Evolutionary conservation across 2,329 filamentous ascomycete species (phyloP).

Genomic region (Tolypocladium endophyticum): DNA sequence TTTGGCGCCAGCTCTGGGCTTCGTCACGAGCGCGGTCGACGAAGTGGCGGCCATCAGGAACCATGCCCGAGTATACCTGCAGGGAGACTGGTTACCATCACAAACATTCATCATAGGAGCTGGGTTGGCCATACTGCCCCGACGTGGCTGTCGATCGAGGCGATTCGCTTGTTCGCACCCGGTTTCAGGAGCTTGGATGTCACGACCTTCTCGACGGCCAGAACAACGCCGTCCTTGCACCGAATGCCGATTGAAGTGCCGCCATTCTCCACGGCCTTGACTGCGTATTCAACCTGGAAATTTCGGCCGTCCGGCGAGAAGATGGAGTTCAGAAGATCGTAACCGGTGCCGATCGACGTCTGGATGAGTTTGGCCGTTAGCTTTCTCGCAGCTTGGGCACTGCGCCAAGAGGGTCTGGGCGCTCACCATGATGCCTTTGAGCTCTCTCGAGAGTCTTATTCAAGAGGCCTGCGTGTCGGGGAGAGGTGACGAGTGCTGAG

Average conservation of each 20-base stretch:
- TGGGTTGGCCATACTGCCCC: constrained; percentile 62
- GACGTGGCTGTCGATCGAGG: constrained; percentile 85
- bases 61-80: constrained; percentile 88
- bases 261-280: constrained; percentile 97
- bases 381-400: background rate
- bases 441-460: background rate
- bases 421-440: constrained; percentile 9
- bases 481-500: background rate
- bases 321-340: constrained; percentile 98
- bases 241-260: constrained; percentile 93
- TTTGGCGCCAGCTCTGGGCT: constrained; percentile 78
- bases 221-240: constrained; percentile 92
- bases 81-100: background rate
- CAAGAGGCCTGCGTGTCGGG: background rate
- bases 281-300: constrained; percentile 98
- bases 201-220: constrained; percentile 94
- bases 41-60: constrained; percentile 93
- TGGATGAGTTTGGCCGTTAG: constrained; percentile 26
- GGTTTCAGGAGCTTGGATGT: constrained; percentile 91
- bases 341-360: constrained; percentile 99
- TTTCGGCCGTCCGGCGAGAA: constrained; percentile 98
- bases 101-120: background rate
- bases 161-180: constrained; percentile 93
- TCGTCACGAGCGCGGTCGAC: constrained; percentile 91
- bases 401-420: background rate